phyloP scores from a whole-genome alignment of 768 basidiomycete genomes.

The Termitomyces sp. region DNA sequence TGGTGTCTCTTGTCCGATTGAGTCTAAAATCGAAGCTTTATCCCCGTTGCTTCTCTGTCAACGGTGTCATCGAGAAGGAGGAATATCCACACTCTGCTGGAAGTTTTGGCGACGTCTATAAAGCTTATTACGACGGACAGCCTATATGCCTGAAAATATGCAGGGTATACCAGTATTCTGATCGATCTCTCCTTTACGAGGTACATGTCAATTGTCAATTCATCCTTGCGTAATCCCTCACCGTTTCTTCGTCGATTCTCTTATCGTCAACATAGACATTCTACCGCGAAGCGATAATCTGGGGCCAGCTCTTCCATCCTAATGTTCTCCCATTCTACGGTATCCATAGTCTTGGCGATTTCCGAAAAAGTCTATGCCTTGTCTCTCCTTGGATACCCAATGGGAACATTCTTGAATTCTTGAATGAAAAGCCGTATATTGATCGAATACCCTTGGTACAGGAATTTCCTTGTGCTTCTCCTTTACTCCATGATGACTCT shows the following conservation, averaged over 20 bases:
- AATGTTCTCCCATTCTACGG: conserved; percentile 31
- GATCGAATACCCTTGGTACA: conserved; percentile 2
- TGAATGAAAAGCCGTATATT: background rate
- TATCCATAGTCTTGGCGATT: conserved; percentile 23
- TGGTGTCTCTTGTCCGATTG: conserved; percentile 16
- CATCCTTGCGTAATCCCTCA: background rate
- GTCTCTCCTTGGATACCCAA: conserved; percentile 32
- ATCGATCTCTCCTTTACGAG: conserved; percentile 15
- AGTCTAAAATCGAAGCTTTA: conserved; percentile 17
- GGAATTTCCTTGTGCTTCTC: background rate
- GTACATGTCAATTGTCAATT: conserved; percentile 3
- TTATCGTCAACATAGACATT: background rate
- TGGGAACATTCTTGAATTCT: conserved; percentile 24
- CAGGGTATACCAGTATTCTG: conserved; percentile 17
- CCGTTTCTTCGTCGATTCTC: background rate
- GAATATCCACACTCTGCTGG: conserved; percentile 15
- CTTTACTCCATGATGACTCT: conserved; percentile 6
- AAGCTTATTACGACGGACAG: conserved; percentile 13
- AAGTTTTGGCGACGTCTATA: conserved; percentile 23
- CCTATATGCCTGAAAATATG: conserved; percentile 21
- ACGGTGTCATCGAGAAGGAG: background rate
- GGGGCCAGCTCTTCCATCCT: conserved; percentile 9
- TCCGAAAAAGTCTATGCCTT: conserved; percentile 20
- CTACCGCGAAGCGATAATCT: conserved; percentile 5
- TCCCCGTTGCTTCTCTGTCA: conserved; percentile 18